Conservation (phyloP, 306 rosid species). For the Vigna reflexopilosa region DNA sequence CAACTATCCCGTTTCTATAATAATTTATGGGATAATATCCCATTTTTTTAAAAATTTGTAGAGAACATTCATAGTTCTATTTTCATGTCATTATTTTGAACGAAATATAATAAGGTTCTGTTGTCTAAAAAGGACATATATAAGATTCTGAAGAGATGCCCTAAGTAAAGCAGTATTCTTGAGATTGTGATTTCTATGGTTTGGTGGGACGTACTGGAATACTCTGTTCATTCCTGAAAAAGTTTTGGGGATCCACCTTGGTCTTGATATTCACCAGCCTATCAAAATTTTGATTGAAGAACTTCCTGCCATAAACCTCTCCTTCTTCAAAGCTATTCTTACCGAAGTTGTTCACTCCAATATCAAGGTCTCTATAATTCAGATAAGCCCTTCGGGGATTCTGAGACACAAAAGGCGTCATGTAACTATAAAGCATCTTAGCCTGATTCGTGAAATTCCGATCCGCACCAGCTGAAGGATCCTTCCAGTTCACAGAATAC, state of each 20-base stretch:
- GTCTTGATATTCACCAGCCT: constrained; percentile 70
- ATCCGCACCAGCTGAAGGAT: constrained; percentile 41
- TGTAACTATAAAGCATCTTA: constrained; percentile 56
- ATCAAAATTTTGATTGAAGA: constrained; percentile 64
- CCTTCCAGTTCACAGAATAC: constrained; percentile 68
- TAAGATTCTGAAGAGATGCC: too few species aligned
- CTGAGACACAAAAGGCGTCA: constrained; percentile 81
- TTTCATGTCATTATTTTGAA: too few species aligned
- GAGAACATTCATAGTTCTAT: too few species aligned
- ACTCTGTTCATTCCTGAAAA: constrained; percentile 85
- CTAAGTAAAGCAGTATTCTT: background rate
- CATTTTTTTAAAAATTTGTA: too few species aligned
- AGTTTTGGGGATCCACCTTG: constrained; percentile 68
- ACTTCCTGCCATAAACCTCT: constrained; percentile 64
- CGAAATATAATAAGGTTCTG: too few species aligned
- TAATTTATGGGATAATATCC: too few species aligned
- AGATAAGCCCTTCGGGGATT: constrained; percentile 54
- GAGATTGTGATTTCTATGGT: background rate
- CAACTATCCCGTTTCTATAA: too few species aligned
- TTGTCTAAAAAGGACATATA: too few species aligned
- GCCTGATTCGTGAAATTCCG: constrained; percentile 24
- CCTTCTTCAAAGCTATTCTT: constrained; percentile 59
- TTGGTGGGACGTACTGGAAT: constrained; percentile 49
- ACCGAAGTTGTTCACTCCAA: constrained; percentile 58
- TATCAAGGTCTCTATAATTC: constrained; percentile 80